Evolutionary conservation across 306 rosid species (phyloP), one percentile per base, ranked within the genome.

Genomic region (Alnus rubra): DNA sequence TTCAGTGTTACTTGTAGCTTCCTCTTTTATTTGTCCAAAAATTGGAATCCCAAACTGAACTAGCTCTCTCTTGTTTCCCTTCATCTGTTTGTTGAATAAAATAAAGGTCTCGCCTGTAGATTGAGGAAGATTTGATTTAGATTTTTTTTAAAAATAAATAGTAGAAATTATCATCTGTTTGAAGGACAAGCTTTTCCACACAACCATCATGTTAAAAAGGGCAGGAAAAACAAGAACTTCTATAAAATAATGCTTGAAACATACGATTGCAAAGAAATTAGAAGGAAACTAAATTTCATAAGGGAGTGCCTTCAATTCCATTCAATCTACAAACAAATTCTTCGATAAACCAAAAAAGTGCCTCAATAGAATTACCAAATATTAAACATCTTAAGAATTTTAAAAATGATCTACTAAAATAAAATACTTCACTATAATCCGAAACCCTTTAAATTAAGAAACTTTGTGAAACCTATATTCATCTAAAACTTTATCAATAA

Each of bases 11-110:
- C 93, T 80, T 71, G 87, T 78, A 53, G 84, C 74, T 3, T 96
- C 97, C 81, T 93, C 98, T 78, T 87, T 84, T 60, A 93, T 86
- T 78, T 88, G 92, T 83, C 94, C 92, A 70, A 96, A 96, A 82
- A 96, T 87, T 80, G 99, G 99, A 78, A 90, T 88, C 19, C 99
- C 99, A 52, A 93, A 83, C 84, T 93, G 99, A 79, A 96, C 89
- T 87, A 93, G 78, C 90, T 96, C 99, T 87, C 98, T 87, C 87
- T 86, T 92, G 87, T 87, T 93, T 49, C 97, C 99, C 78, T 96
- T 96, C 72, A 93, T 80, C 85, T 93, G 93, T 84, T 93, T 86
- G 81, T 96, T 96, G 91, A 96, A 96, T 80, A 96, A 78, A 51
- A 96, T 87, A 79, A 89, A 96, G 50, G 99, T 88, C 72, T 91